These are phyloP conservation scores for Erysimum cheiranthoides DNA, from an alignment of 345 rosid genomes.

Conservation along the genomic window DNA sequence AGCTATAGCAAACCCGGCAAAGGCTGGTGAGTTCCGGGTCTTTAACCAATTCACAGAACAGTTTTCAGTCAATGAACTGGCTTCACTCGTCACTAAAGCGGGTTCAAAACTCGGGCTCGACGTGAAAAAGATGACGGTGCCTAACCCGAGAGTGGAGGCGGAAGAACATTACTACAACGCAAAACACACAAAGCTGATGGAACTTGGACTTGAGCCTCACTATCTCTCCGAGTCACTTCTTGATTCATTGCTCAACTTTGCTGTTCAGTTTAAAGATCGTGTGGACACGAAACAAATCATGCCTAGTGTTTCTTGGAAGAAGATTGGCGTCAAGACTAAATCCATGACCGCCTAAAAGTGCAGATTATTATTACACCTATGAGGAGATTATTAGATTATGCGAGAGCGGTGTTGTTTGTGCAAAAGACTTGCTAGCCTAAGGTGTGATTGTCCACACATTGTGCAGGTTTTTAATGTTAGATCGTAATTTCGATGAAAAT, in stretches of 20 bases:
- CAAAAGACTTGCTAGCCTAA: constrained; percentile 1
- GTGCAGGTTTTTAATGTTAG: background rate
- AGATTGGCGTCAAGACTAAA: constrained; percentile 82
- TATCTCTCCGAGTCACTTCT: constrained; percentile 89
- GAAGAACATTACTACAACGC: constrained; percentile 99
- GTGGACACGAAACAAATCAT: constrained; percentile 89
- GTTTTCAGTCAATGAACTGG: constrained; percentile 89
- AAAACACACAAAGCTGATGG: constrained; percentile 93
- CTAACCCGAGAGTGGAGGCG: constrained; percentile 97
- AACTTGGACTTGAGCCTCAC: constrained; percentile 90
- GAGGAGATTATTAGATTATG: constrained; percentile 21
- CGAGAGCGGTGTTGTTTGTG: constrained; percentile 15
- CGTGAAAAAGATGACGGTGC: constrained; percentile 72
- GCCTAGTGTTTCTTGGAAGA: constrained; percentile 93
- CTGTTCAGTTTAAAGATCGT: constrained; percentile 79
- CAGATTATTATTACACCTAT: background rate
- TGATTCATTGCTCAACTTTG: constrained; percentile 89
- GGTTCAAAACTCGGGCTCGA: constrained; percentile 85
- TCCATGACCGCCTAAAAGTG: constrained; percentile 57
- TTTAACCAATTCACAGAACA: constrained; percentile 98
- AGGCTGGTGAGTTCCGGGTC: constrained; percentile 85
- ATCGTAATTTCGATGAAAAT: constrained; percentile 2
- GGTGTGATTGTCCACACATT: background rate
- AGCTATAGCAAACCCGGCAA: constrained; percentile 89
- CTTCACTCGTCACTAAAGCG: constrained; percentile 84